Evolutionary conservation across 2,329 filamentous ascomycete genomes (phyloP).

Genomic region (Aspergillus clavatus): DNA sequence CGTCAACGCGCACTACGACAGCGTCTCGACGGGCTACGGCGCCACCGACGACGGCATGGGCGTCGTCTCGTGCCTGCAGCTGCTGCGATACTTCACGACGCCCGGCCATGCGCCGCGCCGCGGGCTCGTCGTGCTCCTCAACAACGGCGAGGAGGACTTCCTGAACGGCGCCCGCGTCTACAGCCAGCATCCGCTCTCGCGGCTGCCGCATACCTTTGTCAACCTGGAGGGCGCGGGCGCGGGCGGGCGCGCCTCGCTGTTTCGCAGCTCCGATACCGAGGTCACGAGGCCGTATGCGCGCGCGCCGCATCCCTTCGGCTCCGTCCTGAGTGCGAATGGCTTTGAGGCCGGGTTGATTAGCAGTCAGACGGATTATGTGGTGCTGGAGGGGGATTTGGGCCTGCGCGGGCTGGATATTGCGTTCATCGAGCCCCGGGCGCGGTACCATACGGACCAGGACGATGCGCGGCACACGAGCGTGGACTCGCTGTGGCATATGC

Average conservation of each 20-base stretch:
- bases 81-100: conserved; percentile 79
- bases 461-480: conserved; percentile 67
- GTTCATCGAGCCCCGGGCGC: conserved; percentile 77
- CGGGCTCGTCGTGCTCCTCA: conserved; percentile 79
- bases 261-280: conserved; percentile 81
- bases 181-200: conserved; percentile 72
- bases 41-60: conserved; percentile 93
- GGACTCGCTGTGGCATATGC: conserved; percentile 84
- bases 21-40: conserved; percentile 84
- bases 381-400: conserved; percentile 72
- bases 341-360: conserved; percentile 74
- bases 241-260: conserved; percentile 79
- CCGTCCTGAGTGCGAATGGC: conserved; percentile 74
- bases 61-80: conserved; percentile 77
- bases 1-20: conserved; percentile 93
- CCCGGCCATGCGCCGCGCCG: conserved; percentile 66
- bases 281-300: conserved; percentile 73
- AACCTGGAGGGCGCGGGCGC: conserved; percentile 95
- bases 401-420: conserved; percentile 87
- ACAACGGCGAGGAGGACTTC: conserved; percentile 94
- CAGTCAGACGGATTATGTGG: conserved; percentile 83
- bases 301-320: conserved; percentile 72
- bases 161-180: conserved; percentile 83
- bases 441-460: conserved; percentile 90
- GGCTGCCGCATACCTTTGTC: conserved; percentile 79